Conservation (phyloP, 2,329 filamentous ascomycete genomes). For the Dactylellina haptotyla region DNA sequence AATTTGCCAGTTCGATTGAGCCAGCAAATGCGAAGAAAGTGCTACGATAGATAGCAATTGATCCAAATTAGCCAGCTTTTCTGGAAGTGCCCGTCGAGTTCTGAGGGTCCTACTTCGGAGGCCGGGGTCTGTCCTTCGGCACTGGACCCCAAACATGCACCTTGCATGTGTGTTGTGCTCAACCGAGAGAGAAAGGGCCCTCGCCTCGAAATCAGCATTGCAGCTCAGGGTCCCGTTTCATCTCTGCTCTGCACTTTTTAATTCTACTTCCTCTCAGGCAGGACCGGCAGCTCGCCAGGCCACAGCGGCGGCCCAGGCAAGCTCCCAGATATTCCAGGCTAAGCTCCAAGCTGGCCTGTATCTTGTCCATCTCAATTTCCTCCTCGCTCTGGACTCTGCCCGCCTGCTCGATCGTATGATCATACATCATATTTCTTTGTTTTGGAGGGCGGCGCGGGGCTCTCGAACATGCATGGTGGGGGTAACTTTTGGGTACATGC, state of each 20-base stretch:
- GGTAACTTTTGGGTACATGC: conserved; percentile 30
- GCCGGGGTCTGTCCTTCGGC: not conserved
- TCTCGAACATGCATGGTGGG: conserved; percentile 34
- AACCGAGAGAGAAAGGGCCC: not conserved
- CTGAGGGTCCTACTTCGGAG: not conserved
- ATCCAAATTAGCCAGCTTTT: not conserved
- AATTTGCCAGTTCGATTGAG: conserved; percentile 12
- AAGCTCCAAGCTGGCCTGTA: conserved; percentile 18
- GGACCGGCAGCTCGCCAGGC: conserved; percentile 24
- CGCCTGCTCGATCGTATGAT: not conserved
- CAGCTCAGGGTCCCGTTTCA: conserved; percentile 44
- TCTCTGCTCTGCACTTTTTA: not conserved
- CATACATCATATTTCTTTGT: not conserved
- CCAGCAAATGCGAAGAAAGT: not conserved
- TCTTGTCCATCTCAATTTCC: not conserved
- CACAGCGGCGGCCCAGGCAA: not conserved
- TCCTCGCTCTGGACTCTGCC: not conserved
- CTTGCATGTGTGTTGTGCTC: conserved; percentile 17
- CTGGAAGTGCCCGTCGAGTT: not conserved
- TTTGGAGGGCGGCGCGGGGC: conserved; percentile 33
- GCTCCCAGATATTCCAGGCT: conserved; percentile 7
- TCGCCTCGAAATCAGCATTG: conserved; percentile 10
- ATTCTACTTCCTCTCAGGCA: conserved; percentile 1
- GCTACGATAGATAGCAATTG: not conserved
- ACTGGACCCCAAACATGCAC: not conserved